These are phyloP conservation scores for Populus ilicifolia DNA, from an alignment of 345 rosid species.

Conservation along the genomic window DNA sequence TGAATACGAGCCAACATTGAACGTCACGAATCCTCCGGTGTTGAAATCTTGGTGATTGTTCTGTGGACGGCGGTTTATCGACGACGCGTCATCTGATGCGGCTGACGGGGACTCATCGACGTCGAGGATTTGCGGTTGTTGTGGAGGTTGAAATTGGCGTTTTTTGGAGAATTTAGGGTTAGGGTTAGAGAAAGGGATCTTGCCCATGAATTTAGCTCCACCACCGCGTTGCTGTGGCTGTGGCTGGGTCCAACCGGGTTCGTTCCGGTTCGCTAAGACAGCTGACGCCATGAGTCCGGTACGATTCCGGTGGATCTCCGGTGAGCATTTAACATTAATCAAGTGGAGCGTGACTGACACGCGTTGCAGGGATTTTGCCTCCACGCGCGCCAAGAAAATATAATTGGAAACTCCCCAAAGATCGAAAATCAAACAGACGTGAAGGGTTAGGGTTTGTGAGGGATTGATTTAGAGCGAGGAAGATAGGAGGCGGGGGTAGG, in stretches of 20 bases:
- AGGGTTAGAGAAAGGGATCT: slow-evolving; percentile 45
- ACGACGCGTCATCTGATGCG: slow-evolving; percentile 60
- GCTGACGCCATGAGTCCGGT: slow-evolving; percentile 51
- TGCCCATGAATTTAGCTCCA: slow-evolving; percentile 52
- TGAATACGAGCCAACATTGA: slow-evolving; percentile 31
- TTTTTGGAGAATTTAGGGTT: slow-evolving; percentile 52
- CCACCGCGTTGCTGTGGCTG: slow-evolving; percentile 43
- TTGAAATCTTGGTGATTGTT: slow-evolving; percentile 25
- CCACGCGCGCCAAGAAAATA: slow-evolving; percentile 18
- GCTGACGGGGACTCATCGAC: slow-evolving; percentile 43
- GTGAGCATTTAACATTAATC: slow-evolving; percentile 30
- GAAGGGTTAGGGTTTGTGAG: slow-evolving; percentile 24
- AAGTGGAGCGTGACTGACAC: slow-evolving; percentile 16
- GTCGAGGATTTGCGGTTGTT: slow-evolving; percentile 21
- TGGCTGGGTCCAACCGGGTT: slow-evolving; percentile 42
- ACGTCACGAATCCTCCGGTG: slow-evolving; percentile 24
- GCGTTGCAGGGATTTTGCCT: slow-evolving; percentile 26
- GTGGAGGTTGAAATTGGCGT: slow-evolving; percentile 32
- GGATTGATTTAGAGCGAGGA: slow-evolving; percentile 39
- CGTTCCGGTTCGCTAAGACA: slow-evolving; percentile 44
- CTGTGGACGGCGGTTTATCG: slow-evolving; percentile 37
- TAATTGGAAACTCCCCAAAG: background rate
- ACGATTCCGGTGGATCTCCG: slow-evolving; percentile 16
- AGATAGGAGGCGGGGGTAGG: slow-evolving; percentile 30
- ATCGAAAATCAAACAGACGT: background rate